Evolutionary conservation across 139 green algal species (phyloP).

Genomic region (Helicosporidium sp.): DNA sequence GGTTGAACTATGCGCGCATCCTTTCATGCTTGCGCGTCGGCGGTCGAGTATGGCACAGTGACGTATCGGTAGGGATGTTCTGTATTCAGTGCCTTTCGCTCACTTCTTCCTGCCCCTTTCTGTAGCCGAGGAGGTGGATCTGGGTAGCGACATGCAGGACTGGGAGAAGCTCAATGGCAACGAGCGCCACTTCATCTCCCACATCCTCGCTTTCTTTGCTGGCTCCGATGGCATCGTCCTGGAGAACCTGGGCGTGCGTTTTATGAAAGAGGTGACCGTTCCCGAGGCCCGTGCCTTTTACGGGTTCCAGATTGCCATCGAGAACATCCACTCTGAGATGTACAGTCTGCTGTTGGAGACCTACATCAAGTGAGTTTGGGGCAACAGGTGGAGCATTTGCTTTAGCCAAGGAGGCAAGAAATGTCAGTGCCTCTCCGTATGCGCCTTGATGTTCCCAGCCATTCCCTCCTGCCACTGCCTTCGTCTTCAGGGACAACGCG

Average conservation of each 20-base stretch:
- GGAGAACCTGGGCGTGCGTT: conserved; percentile 84
- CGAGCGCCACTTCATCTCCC: conserved; percentile 88
- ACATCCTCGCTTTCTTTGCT: conserved; percentile 97
- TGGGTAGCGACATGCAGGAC: conserved; percentile 69
- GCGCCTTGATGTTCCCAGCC: no score
- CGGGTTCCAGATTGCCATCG: conserved; percentile 97
- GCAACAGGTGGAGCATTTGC: no score
- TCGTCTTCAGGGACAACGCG: conserved; percentile 54
- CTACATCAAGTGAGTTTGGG: conserved; percentile 97
- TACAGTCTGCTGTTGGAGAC: conserved; percentile 92
- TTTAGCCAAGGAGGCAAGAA: no score
- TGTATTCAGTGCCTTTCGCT: no score
- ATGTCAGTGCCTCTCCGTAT: no score
- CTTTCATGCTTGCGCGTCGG: no score
- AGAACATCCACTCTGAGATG: conserved; percentile 99
- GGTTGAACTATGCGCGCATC: not conserved
- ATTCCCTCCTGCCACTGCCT: no score
- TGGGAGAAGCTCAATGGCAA: conserved; percentile 74
- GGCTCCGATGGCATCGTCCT: conserved; percentile 90
- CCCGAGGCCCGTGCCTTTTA: conserved; percentile 95
- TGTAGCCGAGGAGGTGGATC: conserved; percentile 88
- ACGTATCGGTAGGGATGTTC: no score
- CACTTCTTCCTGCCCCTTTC: not conserved
- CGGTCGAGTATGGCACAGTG: no score
- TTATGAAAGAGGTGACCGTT: conserved; percentile 87